Evolutionary conservation across 352 stramenopile species (phyloP).

Genomic region (Hyaloperonospora brassicae): DNA sequence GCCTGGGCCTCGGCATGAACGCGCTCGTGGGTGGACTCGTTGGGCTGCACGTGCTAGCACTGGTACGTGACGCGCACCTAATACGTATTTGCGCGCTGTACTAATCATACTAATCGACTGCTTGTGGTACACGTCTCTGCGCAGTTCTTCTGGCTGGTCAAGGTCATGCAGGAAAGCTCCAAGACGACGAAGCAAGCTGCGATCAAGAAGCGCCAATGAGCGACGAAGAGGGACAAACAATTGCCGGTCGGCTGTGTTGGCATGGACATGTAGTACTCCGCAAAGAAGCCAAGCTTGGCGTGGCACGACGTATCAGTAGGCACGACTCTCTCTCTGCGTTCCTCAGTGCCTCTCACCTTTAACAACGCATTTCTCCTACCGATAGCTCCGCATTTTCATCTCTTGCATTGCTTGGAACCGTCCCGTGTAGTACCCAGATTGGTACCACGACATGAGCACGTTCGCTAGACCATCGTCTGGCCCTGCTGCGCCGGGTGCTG

Average conservation of each 20-base stretch:
- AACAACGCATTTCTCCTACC: conserved; percentile 14
- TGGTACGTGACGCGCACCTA: conserved; percentile 27
- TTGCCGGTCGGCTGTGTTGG: background rate
- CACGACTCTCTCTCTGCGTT: too few species aligned
- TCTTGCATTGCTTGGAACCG: conserved; percentile 73
- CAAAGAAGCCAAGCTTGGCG: too few species aligned
- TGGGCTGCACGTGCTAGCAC: conserved; percentile 58
- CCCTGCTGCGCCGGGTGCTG: conserved; percentile 7
- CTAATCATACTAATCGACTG: conserved; percentile 1
- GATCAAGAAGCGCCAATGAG: conserved; percentile 62
- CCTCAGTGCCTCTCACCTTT: background rate
- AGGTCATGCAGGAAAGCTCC: conserved; percentile 54
- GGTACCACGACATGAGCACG: conserved; percentile 76
- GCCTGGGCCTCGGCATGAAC: conserved; percentile 52
- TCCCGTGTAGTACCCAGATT: conserved; percentile 76
- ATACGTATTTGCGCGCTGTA: background rate
- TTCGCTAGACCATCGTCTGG: conserved; percentile 60
- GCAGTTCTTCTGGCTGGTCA: conserved; percentile 54
- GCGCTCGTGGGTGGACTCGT: conserved; percentile 61
- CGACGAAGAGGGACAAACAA: background rate
- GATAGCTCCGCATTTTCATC: conserved; percentile 36
- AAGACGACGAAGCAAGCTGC: conserved; percentile 26
- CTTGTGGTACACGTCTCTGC: background rate
- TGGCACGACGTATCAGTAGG: too few species aligned
- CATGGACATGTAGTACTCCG: background rate